Evolutionary conservation across 2,329 filamentous ascomycete species (phyloP).

Genomic region (Fusarium redolens): DNA sequence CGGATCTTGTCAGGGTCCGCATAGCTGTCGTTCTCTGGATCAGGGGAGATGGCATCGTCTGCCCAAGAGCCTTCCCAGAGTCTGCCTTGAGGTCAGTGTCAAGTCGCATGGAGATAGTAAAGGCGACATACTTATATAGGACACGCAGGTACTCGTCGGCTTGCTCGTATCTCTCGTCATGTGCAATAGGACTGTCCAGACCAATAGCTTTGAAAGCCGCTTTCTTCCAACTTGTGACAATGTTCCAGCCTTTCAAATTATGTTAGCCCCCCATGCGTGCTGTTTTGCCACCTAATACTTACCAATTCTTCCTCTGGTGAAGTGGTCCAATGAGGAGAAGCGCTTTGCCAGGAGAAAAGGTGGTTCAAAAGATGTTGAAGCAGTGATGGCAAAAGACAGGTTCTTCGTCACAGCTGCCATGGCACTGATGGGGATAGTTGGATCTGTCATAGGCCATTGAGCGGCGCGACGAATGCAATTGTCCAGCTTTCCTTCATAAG

Average conservation of each 20-base stretch:
- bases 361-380: constrained; percentile 71
- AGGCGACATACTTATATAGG: constrained; percentile 65
- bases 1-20: constrained; percentile 69
- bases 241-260: constrained; percentile 67
- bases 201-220: constrained; percentile 72
- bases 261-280: neutral
- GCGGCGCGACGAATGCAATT: constrained; percentile 71
- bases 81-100: constrained; percentile 41
- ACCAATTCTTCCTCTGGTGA: constrained; percentile 67
- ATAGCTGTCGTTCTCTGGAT: constrained; percentile 66
- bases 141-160: constrained; percentile 72
- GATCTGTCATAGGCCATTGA: constrained; percentile 74
- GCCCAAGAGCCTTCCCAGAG: constrained; percentile 68
- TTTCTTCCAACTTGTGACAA: constrained; percentile 66
- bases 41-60: constrained; percentile 65
- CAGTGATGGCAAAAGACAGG: constrained; percentile 71
- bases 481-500: constrained; percentile 68
- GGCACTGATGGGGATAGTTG: constrained; percentile 70
- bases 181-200: constrained; percentile 66
- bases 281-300: neutral
- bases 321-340: constrained; percentile 71
- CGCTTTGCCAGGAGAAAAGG: constrained; percentile 71
- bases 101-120: fast-evolving
- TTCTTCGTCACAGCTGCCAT: constrained; percentile 76
- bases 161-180: constrained; percentile 70